Evolutionary conservation across 1,284 basidiomycete species (phyloP).

Genomic region (Marasmius tenuissimus): DNA sequence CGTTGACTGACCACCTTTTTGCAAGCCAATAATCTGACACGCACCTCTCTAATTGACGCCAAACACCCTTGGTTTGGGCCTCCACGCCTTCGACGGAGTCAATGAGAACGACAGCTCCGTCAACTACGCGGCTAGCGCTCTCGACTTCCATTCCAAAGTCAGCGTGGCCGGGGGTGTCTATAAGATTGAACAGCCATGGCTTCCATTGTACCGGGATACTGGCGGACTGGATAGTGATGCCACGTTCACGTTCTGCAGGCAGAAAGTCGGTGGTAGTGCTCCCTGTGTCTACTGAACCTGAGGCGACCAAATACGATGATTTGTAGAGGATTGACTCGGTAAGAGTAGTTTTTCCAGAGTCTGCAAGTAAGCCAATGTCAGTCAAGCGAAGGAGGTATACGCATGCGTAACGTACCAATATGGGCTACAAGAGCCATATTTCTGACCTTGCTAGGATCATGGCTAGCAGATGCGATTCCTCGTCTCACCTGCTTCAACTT

Average conservation of each 20-base stretch:
- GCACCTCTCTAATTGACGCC: constrained; percentile 82
- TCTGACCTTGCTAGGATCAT: constrained; percentile 52
- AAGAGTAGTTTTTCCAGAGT: constrained; percentile 90
- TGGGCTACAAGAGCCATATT: constrained; percentile 86
- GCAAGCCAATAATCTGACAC: constrained; percentile 19
- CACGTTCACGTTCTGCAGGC: constrained; percentile 85
- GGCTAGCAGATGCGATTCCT: constrained; percentile 30
- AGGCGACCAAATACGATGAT: constrained; percentile 69
- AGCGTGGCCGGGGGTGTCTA: constrained; percentile 91
- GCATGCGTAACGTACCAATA: constrained; percentile 54
- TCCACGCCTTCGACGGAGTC: constrained; percentile 93
- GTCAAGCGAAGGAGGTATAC: neutral
- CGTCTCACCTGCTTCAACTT: constrained; percentile 14
- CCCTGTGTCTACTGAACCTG: constrained; percentile 86
- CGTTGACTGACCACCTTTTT: neutral
- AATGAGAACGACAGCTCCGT: constrained; percentile 85
- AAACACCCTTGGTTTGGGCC: constrained; percentile 87
- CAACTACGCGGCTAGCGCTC: constrained; percentile 86
- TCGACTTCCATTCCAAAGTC: constrained; percentile 96
- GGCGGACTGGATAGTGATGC: constrained; percentile 91
- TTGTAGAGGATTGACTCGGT: constrained; percentile 85
- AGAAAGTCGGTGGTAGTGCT: constrained; percentile 91
- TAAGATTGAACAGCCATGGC: constrained; percentile 80
- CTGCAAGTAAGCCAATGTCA: constrained; percentile 34
- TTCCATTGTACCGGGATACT: constrained; percentile 92